phyloP scores from a whole-genome alignment of 805 yeast species.

The Metschnikowia reukaufii region DNA sequence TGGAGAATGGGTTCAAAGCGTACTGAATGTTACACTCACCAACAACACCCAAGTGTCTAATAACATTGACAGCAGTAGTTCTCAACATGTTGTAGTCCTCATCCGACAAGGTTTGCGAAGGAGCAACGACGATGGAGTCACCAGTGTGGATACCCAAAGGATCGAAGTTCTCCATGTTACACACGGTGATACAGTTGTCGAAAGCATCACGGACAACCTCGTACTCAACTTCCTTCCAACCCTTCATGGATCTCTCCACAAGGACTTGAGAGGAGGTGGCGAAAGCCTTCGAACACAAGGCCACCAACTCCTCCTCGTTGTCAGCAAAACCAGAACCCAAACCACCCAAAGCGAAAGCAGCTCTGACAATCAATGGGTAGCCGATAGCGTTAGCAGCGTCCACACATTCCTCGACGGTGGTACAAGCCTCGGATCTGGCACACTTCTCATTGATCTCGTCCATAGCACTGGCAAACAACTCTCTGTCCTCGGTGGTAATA shows the following conservation, averaged over 20 bases:
- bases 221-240: slow-evolving; percentile 98
- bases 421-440: slow-evolving; percentile 89
- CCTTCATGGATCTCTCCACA: slow-evolving; percentile 95
- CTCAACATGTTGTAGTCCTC: slow-evolving; percentile 97
- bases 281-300: slow-evolving; percentile 85
- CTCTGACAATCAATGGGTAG: slow-evolving; percentile 94
- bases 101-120: slow-evolving; percentile 94
- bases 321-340: slow-evolving; percentile 97
- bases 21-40: slow-evolving; percentile 99
- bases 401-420: slow-evolving; percentile 76
- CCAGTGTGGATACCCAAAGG: slow-evolving; percentile 99
- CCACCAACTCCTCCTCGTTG: slow-evolving; percentile 77
- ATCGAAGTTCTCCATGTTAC: slow-evolving; percentile 99
- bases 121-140: slow-evolving; percentile 98
- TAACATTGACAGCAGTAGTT: slow-evolving; percentile 95
- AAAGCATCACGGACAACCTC: slow-evolving; percentile 98
- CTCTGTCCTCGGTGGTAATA: slow-evolving; percentile 98
- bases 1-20: slow-evolving; percentile 89
- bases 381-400: slow-evolving; percentile 84
- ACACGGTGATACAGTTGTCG: slow-evolving; percentile 97
- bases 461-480: slow-evolving; percentile 91
- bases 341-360: slow-evolving; percentile 97
- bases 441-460: slow-evolving; percentile 93
- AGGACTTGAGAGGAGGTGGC: slow-evolving; percentile 95
- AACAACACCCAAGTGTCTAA: slow-evolving; percentile 96